These are phyloP conservation scores for Apiospora phragmitis DNA, from an alignment of 2,329 filamentous ascomycete genomes.

Conservation along the genomic window DNA sequence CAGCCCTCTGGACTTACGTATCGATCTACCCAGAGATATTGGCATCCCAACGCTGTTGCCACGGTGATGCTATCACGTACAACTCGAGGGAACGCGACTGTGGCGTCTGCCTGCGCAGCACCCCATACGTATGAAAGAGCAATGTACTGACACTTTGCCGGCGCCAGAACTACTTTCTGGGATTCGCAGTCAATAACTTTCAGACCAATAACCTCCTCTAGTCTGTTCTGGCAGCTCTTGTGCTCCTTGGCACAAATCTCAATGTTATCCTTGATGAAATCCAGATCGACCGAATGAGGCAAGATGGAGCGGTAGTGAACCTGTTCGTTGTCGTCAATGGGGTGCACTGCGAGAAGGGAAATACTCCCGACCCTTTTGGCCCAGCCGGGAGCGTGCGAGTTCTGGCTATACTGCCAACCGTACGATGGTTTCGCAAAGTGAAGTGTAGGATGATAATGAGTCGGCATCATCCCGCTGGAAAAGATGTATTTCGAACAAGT, in stretches of 20 bases:
- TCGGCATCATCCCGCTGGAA: no score
- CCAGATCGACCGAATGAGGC: background rate
- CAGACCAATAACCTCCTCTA: background rate
- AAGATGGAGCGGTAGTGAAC: background rate
- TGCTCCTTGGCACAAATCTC: background rate
- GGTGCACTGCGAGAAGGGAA: no score
- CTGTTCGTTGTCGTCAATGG: no score
- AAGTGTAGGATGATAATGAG: no score
- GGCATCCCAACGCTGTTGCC: background rate
- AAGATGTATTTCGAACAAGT: no score
- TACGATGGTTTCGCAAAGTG: no score
- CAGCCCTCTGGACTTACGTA: background rate
- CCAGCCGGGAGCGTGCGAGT: no score
- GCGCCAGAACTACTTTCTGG: background rate
- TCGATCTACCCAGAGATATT: background rate
- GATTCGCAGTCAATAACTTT: background rate
- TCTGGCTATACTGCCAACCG: no score
- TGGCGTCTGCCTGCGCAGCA: fast-evolving
- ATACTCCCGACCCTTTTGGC: no score
- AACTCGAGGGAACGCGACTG: background rate
- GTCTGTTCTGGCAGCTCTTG: background rate
- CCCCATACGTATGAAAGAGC: background rate
- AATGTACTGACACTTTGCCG: background rate
- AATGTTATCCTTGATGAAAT: background rate
- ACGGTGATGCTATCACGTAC: background rate